phyloP scores from a whole-genome alignment of 2,329 filamentous ascomycete genomes.

The Fusarium caatingaense region DNA sequence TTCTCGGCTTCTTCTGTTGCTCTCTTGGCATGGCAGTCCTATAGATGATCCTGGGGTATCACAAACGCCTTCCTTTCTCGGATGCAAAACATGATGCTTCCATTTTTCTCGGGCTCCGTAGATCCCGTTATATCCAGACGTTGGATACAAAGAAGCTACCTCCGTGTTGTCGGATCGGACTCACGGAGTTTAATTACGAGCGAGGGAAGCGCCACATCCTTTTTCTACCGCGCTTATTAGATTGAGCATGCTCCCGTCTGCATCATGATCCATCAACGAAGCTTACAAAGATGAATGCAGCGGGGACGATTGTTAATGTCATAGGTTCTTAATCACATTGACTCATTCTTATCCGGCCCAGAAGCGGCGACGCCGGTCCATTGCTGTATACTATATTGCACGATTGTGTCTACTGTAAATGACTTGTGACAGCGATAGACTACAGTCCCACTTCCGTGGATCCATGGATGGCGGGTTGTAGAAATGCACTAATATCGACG shows the following conservation, averaged over 20 bases:
- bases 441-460: slow-evolving; percentile 14
- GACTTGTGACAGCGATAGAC: slow-evolving; percentile 1
- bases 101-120: slow-evolving; percentile 19
- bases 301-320: slow-evolving; percentile 3
- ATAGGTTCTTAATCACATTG: not conserved
- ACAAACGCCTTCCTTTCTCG: slow-evolving; percentile 32
- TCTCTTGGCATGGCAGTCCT: slow-evolving; percentile 2
- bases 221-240: slow-evolving; percentile 3
- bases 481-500: slow-evolving; percentile 26
- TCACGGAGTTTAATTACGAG: slow-evolving; percentile 43
- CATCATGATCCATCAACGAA: slow-evolving; percentile 9
- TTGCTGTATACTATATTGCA: not conserved
- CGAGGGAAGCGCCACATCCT: slow-evolving; percentile 32
- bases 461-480: not conserved
- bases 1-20: not conserved
- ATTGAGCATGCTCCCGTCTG: not conserved
- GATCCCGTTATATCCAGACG: slow-evolving; percentile 23
- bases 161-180: slow-evolving; percentile 41
- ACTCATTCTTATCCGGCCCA: slow-evolving; percentile 8
- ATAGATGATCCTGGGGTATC: not conserved
- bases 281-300: slow-evolving; percentile 24
- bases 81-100: slow-evolving; percentile 5
- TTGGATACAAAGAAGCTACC: slow-evolving; percentile 3
- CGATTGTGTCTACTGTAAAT: not conserved
- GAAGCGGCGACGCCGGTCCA: slow-evolving; percentile 29